These are phyloP conservation scores for Aspergillus novofumigatus DNA, from an alignment of 2,329 filamentous ascomycete genomes.

Conservation along the genomic window DNA sequence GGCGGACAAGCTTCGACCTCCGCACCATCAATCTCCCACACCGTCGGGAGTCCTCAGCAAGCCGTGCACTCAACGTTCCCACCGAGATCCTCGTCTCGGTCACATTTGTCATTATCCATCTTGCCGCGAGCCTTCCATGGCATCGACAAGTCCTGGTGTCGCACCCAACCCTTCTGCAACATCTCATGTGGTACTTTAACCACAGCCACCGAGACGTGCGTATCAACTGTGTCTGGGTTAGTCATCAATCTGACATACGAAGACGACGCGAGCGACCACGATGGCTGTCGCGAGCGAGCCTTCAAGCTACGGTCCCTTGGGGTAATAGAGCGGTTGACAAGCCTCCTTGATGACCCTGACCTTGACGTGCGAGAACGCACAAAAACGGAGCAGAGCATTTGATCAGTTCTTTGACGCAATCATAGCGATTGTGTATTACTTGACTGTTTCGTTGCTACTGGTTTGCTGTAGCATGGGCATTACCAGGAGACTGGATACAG, in stretches of 20 bases:
- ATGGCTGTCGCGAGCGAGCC: constrained; percentile 63
- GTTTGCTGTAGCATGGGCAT: constrained; percentile 1
- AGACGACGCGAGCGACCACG: constrained; percentile 66
- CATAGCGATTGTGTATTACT: constrained; percentile 12
- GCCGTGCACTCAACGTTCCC: constrained; percentile 31
- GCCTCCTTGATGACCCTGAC: constrained; percentile 65
- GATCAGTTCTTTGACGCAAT: constrained; percentile 45
- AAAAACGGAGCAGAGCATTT: constrained; percentile 73
- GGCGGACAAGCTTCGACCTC: constrained; percentile 68
- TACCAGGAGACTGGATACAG: neutral
- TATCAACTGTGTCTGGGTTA: constrained; percentile 73
- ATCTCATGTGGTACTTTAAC: constrained; percentile 68
- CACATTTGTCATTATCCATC: constrained; percentile 78
- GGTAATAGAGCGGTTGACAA: constrained; percentile 62
- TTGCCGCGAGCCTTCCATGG: constrained; percentile 73
- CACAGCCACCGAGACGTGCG: constrained; percentile 72
- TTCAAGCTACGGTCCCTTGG: constrained; percentile 67
- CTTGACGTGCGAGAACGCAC: constrained; percentile 80
- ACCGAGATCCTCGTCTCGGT: constrained; percentile 71
- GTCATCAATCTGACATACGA: constrained; percentile 81
- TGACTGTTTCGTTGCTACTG: constrained; percentile 1
- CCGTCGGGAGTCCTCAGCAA: constrained; percentile 28
- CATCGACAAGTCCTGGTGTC: constrained; percentile 74
- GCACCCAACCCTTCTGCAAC: constrained; percentile 70
- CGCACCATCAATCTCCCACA: constrained; percentile 30